phyloP scores from a whole-genome alignment of 2,329 filamentous ascomycete genomes.

The Colletotrichum eleusines region DNA sequence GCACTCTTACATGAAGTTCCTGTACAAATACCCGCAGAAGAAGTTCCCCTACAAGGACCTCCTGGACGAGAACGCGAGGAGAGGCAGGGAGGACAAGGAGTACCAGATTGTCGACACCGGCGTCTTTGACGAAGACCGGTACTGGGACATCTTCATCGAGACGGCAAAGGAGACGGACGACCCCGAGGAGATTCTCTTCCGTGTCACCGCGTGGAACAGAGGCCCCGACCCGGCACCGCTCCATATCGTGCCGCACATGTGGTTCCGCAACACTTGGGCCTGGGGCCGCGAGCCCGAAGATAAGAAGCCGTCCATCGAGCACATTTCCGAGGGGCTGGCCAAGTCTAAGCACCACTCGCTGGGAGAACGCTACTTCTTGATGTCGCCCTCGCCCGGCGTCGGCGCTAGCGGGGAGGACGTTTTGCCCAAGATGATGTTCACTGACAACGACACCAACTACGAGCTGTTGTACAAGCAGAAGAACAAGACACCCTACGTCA shows the following conservation, averaged over 20 bases:
- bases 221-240: constrained; percentile 90
- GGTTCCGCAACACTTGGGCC: constrained; percentile 98
- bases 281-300: constrained; percentile 85
- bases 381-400: constrained; percentile 90
- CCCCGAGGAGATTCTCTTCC: constrained; percentile 90
- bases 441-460: constrained; percentile 95
- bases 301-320: constrained; percentile 83
- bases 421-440: constrained; percentile 87
- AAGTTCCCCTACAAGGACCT: constrained; percentile 94
- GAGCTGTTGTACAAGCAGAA: constrained; percentile 79
- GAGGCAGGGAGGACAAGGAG: constrained; percentile 82
- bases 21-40: constrained; percentile 96
- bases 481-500: constrained; percentile 88
- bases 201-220: constrained; percentile 95
- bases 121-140: constrained; percentile 87
- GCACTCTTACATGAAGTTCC: constrained; percentile 99
- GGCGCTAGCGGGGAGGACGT: constrained; percentile 85
- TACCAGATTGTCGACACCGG: constrained; percentile 94
- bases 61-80: constrained; percentile 83
- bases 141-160: constrained; percentile 98
- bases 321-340: constrained; percentile 74
- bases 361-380: constrained; percentile 84
- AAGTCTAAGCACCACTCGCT: constrained; percentile 84
- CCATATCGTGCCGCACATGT: constrained; percentile 94
- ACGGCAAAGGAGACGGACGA: constrained; percentile 95